Conservation (phyloP, 169 alveolate species). For the Plasmodium ovale region DNA sequence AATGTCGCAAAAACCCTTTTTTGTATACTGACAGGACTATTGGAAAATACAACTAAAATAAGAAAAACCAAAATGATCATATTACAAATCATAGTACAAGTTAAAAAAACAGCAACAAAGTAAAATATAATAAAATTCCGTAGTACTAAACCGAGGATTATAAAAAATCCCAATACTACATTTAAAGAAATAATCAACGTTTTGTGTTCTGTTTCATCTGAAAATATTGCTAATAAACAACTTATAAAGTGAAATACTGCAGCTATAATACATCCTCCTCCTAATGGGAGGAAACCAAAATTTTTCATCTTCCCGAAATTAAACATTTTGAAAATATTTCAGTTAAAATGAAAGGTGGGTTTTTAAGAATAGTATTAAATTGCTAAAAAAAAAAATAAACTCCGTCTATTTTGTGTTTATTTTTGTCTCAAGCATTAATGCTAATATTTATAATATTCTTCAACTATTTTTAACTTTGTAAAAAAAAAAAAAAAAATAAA, state of each 20-base stretch:
- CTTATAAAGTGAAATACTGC: background rate
- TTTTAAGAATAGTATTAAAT: no score
- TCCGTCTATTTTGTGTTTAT: no score
- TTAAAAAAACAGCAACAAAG: constrained; percentile 28
- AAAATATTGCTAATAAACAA: no score
- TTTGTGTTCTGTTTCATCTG: no score
- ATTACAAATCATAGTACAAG: background rate
- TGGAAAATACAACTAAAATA: constrained; percentile 4
- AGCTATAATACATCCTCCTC: background rate
- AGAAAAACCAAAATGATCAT: background rate
- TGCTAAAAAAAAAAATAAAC: no score
- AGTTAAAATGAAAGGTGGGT: no score
- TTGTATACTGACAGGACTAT: background rate
- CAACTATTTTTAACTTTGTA: no score
- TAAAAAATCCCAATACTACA: constrained; percentile 11
- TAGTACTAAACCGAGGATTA: constrained; percentile 26
- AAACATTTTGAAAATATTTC: background rate
- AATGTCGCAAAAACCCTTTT: constrained; percentile 5
- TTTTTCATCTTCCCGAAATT: background rate
- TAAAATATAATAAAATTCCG: constrained; percentile 39
- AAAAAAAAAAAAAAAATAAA: no score
- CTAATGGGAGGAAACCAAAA: background rate
- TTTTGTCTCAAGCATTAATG: no score
- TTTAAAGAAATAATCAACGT: no score
- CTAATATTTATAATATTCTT: no score